Evolutionary conservation across 1,139 yeast genomes (phyloP), one percentile per base, ranked within the genome.

Genomic region (Yamadazyma mexicana): DNA sequence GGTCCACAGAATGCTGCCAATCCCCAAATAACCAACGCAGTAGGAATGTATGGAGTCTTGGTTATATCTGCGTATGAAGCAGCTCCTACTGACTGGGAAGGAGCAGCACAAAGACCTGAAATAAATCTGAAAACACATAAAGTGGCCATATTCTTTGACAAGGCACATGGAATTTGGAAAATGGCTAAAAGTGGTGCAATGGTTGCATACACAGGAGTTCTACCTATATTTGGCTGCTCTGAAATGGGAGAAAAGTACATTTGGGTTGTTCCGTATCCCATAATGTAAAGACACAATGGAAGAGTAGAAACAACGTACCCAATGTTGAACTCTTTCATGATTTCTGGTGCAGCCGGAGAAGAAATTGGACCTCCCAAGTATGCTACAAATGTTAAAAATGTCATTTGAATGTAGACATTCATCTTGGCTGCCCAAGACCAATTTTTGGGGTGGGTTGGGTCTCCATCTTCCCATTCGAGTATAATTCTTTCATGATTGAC

Each of bases 191-290:
- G 39, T 45, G 64, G 61, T 32, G 62, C 48, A 2, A 69, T 62
- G 28, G 51, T 28, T 34, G 64, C 49, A 44, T 66, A 66, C 35
- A 66, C 54, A 26, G 63, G 51, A 37, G 73, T 75, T 47, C 88
- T 66, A 3, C 88, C 87, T 40, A 80, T 69, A 11, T 61, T 60
- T 5, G 64, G 53, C 42, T 58, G 53, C 52, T 79, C 85, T 3
- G 81, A 70, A 41, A 79, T 43, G 1, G 85, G 84, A 3, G 81
- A 67, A 39, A 76, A 69, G 1, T 78, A 40, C 66, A 76, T 60
- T 6, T 82, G 83, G 1, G 83, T 83, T 26, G 75, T 36, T 24
- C 81, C 83, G 47, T 77, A 78, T 2, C 82, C 84, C 14, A 77
- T 47, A 14, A 79, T 79, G 48, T 58, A 62, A 44, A 58, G 35